Evolutionary conservation across 371 early-diverging fungal genomes (phyloP).

Genomic region (Saksenaea oblongispora): DNA sequence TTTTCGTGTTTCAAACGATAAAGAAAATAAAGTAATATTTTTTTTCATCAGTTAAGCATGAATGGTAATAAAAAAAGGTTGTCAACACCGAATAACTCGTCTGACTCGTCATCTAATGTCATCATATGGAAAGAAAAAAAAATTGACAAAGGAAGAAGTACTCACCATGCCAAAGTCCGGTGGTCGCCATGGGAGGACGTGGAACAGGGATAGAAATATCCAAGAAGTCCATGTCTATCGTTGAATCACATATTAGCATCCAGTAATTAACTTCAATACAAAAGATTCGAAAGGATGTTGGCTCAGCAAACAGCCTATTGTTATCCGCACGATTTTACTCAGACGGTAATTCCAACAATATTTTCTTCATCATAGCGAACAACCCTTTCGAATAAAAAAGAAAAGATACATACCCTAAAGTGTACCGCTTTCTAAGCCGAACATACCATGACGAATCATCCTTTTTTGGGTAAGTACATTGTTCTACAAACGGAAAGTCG

Average conservation of each 20-base stretch:
- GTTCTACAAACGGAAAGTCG: conserved; percentile 7
- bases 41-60: conserved; percentile 52
- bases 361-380: conserved; percentile 39
- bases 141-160: not conserved
- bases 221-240: too few species aligned
- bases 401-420: not conserved
- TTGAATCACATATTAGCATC: too few species aligned
- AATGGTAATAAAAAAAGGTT: conserved; percentile 61
- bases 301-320: conserved; percentile 47
- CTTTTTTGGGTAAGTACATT: not conserved
- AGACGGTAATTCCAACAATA: conserved; percentile 57
- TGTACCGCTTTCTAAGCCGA: not conserved
- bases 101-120: conserved; percentile 78
- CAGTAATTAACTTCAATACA: not conserved
- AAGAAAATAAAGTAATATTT: conserved; percentile 2
- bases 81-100: conserved; percentile 71
- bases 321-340: conserved; percentile 37
- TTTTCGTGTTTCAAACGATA: not conserved
- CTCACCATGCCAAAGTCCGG: not conserved
- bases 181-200: not conserved
- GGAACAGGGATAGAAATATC: not conserved
- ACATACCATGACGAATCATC: not conserved
- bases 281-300: not conserved
- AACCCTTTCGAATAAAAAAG: not conserved
- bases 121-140: conserved; percentile 33